These are phyloP conservation scores for Quercus ilex DNA, from an alignment of 306 rosid species.

Conservation along the genomic window DNA sequence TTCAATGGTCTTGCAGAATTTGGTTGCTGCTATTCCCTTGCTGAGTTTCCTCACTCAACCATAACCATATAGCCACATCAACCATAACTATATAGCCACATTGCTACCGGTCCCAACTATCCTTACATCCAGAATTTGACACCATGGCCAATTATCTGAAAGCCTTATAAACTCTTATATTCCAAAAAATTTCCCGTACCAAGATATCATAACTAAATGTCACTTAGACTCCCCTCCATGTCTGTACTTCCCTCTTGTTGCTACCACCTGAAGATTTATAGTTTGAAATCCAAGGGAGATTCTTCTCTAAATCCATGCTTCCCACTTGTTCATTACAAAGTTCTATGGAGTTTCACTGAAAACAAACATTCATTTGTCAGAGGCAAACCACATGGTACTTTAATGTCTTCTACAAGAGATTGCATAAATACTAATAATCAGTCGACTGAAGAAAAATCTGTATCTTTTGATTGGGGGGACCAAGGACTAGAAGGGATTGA, in stretches of 20 bases:
- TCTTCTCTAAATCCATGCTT: conserved; percentile 18
- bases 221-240: conserved; percentile 43
- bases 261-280: conserved; percentile 18
- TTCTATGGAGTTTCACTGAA: conserved; percentile 7
- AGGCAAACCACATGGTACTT: conserved; percentile 17
- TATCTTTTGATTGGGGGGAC: conserved; percentile 41
- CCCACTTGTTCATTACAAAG: conserved; percentile 25
- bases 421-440: conserved; percentile 35
- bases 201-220: conserved; percentile 33
- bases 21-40: background rate
- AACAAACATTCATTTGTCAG: background rate
- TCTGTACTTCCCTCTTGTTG: conserved; percentile 37
- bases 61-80: background rate
- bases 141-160: background rate
- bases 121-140: background rate
- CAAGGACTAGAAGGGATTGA: conserved; percentile 44
- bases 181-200: background rate
- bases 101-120: background rate
- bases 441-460: conserved; percentile 27
- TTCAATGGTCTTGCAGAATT: conserved; percentile 19
- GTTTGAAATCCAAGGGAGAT: conserved; percentile 24
- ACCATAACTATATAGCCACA: background rate
- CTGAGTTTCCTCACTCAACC: background rate
- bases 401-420: conserved; percentile 23
- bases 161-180: background rate